Evolutionary conservation across 768 basidiomycete species (phyloP).

Genomic region (Boletus rubroflammeus): DNA sequence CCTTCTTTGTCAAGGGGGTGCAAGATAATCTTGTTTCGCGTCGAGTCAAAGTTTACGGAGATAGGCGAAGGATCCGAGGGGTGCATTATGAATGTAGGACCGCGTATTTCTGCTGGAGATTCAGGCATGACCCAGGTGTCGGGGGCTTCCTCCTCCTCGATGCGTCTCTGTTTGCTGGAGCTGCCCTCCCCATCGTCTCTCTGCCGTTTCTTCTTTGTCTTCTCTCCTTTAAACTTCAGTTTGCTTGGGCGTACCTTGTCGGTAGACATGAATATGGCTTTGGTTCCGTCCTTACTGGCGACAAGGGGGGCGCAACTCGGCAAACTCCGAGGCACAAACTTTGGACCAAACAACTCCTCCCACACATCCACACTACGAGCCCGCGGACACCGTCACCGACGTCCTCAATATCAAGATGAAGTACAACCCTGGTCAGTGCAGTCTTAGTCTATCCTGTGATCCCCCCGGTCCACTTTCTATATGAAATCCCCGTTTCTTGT

Average conservation of each 20-base stretch:
- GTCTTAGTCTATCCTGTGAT: slow-evolving; percentile 18
- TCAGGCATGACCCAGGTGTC: slow-evolving; percentile 82
- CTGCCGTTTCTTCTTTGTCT: slow-evolving; percentile 78
- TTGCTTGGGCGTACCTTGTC: slow-evolving; percentile 65
- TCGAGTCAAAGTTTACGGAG: slow-evolving; percentile 74
- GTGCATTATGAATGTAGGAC: slow-evolving; percentile 83
- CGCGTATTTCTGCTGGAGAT: slow-evolving; percentile 68
- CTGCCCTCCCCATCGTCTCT: slow-evolving; percentile 48
- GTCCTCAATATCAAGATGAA: slow-evolving; percentile 75
- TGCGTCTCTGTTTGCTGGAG: slow-evolving; percentile 43
- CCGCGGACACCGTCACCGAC: slow-evolving; percentile 48
- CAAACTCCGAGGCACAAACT: slow-evolving; percentile 24
- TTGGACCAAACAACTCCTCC: slow-evolving; percentile 37
- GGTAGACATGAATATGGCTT: slow-evolving; percentile 27
- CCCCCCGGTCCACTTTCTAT: slow-evolving; percentile 18
- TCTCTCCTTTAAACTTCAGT: slow-evolving; percentile 89
- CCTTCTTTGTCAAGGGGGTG: slow-evolving; percentile 62
- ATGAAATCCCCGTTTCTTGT: slow-evolving; percentile 28
- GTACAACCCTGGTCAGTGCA: slow-evolving; percentile 74
- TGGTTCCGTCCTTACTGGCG: neutral
- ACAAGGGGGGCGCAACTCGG: slow-evolving; percentile 11
- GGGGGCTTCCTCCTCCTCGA: slow-evolving; percentile 59
- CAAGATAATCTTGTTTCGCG: slow-evolving; percentile 68
- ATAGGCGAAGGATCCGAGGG: slow-evolving; percentile 78
- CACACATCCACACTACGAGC: slow-evolving; percentile 20